phyloP scores from a whole-genome alignment of 148 eudicot genomes.

The Arctostaphylos glauca region DNA sequence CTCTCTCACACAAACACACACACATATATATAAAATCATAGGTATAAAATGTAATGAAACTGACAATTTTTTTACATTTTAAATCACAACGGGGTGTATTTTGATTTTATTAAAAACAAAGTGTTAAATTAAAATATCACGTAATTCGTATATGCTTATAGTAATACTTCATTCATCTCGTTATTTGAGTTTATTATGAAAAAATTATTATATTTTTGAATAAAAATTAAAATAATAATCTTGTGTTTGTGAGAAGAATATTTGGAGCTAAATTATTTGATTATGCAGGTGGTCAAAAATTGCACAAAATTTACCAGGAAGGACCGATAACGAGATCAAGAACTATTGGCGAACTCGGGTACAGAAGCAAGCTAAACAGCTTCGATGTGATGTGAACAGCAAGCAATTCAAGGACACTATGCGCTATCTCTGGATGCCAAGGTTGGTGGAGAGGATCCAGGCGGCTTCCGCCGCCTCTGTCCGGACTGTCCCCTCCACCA shows the following conservation, averaged over 20 bases:
- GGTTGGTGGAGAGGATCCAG: slow-evolving; percentile 78
- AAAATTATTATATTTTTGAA: not conserved
- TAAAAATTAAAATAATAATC: no score
- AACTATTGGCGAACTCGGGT: slow-evolving; percentile 70
- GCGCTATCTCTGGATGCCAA: slow-evolving; percentile 60
- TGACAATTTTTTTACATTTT: no score
- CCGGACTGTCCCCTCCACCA: slow-evolving; percentile 14
- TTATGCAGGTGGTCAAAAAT: slow-evolving; percentile 61
- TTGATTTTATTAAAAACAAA: no score
- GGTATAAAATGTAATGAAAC: no score
- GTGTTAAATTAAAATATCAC: no score
- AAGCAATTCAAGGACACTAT: slow-evolving; percentile 53
- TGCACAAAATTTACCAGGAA: slow-evolving; percentile 52
- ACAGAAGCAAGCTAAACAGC: slow-evolving; percentile 54
- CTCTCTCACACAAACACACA: not conserved
- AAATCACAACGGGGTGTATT: no score
- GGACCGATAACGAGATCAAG: slow-evolving; percentile 68
- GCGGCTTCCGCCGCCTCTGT: slow-evolving; percentile 49
- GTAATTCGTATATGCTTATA: no score
- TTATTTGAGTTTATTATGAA: no score
- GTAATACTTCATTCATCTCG: no score
- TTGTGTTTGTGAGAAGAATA: not conserved
- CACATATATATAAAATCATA: not conserved
- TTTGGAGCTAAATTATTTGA: not conserved
- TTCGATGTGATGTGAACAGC: slow-evolving; percentile 59